phyloP scores from a whole-genome alignment of 331 rosid species.

The Rosa hybrid region DNA sequence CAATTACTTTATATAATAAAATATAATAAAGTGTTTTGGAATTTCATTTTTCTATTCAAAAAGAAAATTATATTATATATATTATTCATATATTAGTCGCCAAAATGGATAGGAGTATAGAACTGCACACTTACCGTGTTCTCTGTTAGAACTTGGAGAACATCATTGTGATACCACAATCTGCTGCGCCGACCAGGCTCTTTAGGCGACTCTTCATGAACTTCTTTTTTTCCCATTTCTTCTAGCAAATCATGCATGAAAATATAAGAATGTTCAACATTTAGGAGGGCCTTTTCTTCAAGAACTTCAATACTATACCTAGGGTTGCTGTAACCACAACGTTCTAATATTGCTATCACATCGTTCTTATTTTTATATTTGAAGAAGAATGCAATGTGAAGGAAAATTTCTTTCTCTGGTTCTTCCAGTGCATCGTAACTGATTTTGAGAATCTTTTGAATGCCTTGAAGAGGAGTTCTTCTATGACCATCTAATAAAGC shows the following conservation, averaged over 20 bases:
- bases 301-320: background rate
- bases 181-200: background rate
- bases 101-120: too few relatives aligned
- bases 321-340: background rate
- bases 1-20: background rate
- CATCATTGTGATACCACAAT: background rate
- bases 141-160: background rate
- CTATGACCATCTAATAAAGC: background rate
- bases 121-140: background rate
- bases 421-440: too few relatives aligned
- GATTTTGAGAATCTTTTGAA: background rate
- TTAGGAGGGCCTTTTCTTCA: background rate
- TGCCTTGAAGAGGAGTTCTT: fast-evolving
- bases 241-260: background rate
- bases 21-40: too few relatives aligned
- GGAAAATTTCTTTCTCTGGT: too few relatives aligned
- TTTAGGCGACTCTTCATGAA: background rate
- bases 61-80: too few relatives aligned
- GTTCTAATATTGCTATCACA: too few relatives aligned
- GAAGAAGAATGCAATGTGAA: too few relatives aligned
- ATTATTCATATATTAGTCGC: too few relatives aligned
- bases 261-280: too few relatives aligned
- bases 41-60: too few relatives aligned
- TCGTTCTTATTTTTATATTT: too few relatives aligned
- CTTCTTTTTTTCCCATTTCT: background rate